Base-by-base conservation (phyloP, 371 early-diverging fungal species). In the Mucor ambiguus region DNA sequence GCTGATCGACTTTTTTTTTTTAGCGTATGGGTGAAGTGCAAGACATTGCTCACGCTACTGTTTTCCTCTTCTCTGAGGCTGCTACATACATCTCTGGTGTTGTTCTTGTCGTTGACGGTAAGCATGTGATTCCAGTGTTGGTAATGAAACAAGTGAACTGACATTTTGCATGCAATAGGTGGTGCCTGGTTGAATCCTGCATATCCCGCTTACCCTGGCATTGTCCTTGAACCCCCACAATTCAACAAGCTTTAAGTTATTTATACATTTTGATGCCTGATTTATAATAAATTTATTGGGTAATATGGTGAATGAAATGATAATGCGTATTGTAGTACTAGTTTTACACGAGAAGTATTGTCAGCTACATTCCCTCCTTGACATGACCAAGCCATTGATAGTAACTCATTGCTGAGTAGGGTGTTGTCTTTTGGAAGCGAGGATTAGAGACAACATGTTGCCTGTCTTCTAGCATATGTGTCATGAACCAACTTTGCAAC, bases 101-200 rank as follows among this genome's bases (percentile, higher is more conserved):
- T 24, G 84, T 86, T 10, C 60, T 92, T 60, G 87, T 92, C 24
- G 92, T 93, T 22, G 93, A 93, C 70, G 93, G 93, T 78, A 78
- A 65, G 28, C 18, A 4, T 58, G 30, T 28, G 24, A 24, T 20
- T 43, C 29, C 6, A 12, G 8, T 54, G 26, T 48, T 59, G 60
- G 48, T 9, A 18, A 18, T 41, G 41, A 41, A 16, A 41, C 48
- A 20, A 9, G 24, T 24, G 48, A 11, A 24, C 48, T 48, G n/a
- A 48, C 20, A 48, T 20, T 1, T 48, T 48, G 4, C 46, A 18
- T 46, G 12, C 22, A 26, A 52, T 28, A 52, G 71, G 73, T 55
- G 73, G 63, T 60, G 63, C 65, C 10, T 72, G 73, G 73, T 43
- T 72, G 49, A 69, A 66, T 20, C 58, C 66, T 18, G 18, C 61